These are phyloP conservation scores for Yarrowia porcina DNA, from an alignment of 805 yeast genomes.

Conservation along the genomic window DNA sequence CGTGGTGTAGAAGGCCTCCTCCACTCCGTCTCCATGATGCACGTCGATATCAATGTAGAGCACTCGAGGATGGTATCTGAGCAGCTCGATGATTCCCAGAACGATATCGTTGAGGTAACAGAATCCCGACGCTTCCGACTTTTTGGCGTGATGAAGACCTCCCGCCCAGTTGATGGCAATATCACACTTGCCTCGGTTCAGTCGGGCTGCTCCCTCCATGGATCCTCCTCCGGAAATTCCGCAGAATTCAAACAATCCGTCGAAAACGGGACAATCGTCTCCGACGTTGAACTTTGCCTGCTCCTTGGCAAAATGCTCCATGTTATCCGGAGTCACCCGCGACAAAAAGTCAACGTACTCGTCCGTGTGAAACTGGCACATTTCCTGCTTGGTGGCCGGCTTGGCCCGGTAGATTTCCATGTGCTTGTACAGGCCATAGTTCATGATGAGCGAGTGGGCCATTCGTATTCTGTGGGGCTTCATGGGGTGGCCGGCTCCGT, in stretches of 20 bases:
- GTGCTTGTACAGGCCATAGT: conserved; percentile 91
- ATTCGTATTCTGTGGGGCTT: conserved; percentile 98
- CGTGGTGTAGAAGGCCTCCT: conserved; percentile 92
- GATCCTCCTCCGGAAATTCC: conserved; percentile 91
- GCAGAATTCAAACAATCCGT: conserved; percentile 89
- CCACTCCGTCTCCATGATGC: conserved; percentile 98
- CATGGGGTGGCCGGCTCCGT: conserved; percentile 99
- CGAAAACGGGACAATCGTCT: conserved; percentile 93
- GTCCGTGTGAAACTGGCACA: conserved; percentile 98
- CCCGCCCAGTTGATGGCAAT: conserved; percentile 97
- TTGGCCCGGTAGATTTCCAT: conserved; percentile 97
- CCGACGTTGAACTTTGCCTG: conserved; percentile 92
- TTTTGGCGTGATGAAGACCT: conserved; percentile 95
- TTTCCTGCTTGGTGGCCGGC: conserved; percentile 96
- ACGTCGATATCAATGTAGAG: conserved; percentile 91
- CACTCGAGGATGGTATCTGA: conserved; percentile 88
- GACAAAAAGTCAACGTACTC: conserved; percentile 92
- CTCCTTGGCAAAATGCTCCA: conserved; percentile 82
- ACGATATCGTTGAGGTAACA: conserved; percentile 95
- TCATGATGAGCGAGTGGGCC: conserved; percentile 96
- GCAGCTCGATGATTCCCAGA: conserved; percentile 74
- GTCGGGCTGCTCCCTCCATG: conserved; percentile 76
- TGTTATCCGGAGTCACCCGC: conserved; percentile 87
- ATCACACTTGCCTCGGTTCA: conserved; percentile 82
- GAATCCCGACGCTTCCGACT: conserved; percentile 90